Base-by-base conservation (phyloP, 805 yeast genomes). In the Candida qinlingensis region DNA sequence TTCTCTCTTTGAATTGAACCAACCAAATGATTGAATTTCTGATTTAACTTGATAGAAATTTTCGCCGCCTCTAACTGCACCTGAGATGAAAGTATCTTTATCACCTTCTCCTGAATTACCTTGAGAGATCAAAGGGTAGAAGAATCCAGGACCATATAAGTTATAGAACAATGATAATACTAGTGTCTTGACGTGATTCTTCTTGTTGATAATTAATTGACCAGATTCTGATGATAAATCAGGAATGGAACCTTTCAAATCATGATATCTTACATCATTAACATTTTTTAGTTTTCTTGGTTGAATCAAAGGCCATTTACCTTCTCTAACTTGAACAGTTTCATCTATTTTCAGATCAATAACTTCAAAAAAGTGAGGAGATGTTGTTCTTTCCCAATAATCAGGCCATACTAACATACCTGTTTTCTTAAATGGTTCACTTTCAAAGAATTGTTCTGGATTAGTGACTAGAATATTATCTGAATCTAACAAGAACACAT, bases 21-120 rank as follows among this genome's bases (percentile, higher is more conserved):
- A 58, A 11, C 64, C 64, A 49, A 60, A 58, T 13, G 64, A 45
- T 39, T 56, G 56, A 31, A 60, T 57, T 28, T 51, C 54, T 4
- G 64, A 54, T 28, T 54, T 52, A 4, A 78, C 75, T 62, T 83
- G 90, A 60, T 75, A 79, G 61, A 72, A 81, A 11, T 31, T 42
- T 36, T 58, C 62, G 13, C 45, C 54, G 19, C 52, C 51, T 37
- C 47, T 52, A 33, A 56, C 47, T 4, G 90, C 87, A 1, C 88
- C 90, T 8, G 85, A 79, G 37, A 80, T 75, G 55, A 83, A 84
- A 0, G 92, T 83, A 59, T 85, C 92, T 60, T 85, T 85, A 59
- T 85, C 92, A 45, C 92, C 91, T 68, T 85, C 86, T 29, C 92
- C 92, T 1, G 88, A 81, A 28, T 80, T 72, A 4, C 88, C 88